Evolutionary conservation across 805 yeast species (phyloP).

Genomic region (Candida maltosa): DNA sequence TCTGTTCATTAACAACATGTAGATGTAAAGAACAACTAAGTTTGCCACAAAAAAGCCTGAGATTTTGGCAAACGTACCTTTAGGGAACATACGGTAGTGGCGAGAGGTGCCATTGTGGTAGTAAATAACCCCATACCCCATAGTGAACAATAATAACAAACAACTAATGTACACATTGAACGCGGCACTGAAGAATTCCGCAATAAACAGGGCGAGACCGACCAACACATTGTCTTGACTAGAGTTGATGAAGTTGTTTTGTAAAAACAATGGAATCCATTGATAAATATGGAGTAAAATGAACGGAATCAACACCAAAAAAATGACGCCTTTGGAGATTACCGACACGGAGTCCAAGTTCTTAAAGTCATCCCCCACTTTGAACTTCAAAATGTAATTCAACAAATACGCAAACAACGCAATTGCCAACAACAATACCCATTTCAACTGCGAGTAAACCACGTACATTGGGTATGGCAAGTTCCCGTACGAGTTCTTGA

Average conservation of each 20-base stretch:
- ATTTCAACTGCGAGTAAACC: slow-evolving; percentile 14
- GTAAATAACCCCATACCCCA: slow-evolving; percentile 35
- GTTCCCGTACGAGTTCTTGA: slow-evolving; percentile 22
- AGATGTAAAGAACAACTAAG: slow-evolving; percentile 1
- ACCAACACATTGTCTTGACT: not conserved
- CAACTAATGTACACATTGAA: slow-evolving; percentile 9
- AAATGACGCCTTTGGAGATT: slow-evolving; percentile 24
- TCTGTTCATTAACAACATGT: not conserved
- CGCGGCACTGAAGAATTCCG: not conserved
- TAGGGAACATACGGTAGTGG: slow-evolving; percentile 22
- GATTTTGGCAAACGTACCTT: slow-evolving; percentile 2
- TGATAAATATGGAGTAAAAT: slow-evolving; percentile 5
- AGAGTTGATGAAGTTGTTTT: slow-evolving; percentile 12
- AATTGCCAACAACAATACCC: slow-evolving; percentile 12
- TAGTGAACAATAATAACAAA: slow-evolving; percentile 22
- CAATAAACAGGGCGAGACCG: slow-evolving; percentile 1
- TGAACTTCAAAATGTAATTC: slow-evolving; percentile 20
- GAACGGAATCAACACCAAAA: slow-evolving; percentile 21
- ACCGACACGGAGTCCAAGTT: slow-evolving; percentile 25
- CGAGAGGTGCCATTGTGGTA: slow-evolving; percentile 19
- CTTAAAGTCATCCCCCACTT: slow-evolving; percentile 23
- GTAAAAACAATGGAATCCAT: slow-evolving; percentile 6
- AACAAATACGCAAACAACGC: slow-evolving; percentile 18
- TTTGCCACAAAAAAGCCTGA: slow-evolving; percentile 3
- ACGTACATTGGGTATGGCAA: slow-evolving; percentile 16